Base-by-base conservation (phyloP, 805 yeast genomes). In the Yarrowia porcina region DNA sequence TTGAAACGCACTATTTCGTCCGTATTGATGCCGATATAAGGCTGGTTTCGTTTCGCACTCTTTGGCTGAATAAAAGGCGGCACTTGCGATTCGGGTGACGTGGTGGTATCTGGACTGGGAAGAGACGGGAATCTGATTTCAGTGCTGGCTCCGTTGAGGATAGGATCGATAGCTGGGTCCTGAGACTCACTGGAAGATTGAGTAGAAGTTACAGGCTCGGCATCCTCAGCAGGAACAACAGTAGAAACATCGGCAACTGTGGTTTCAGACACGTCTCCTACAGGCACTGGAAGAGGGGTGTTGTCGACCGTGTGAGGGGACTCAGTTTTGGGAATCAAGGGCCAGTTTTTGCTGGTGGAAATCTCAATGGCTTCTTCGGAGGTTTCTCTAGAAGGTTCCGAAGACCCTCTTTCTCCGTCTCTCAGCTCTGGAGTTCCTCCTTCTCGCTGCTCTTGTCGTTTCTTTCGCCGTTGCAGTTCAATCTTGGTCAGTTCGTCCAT, bases 41-140 rank as follows among this genome's bases (percentile, higher is more conserved):
- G 59, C 4, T 27, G 33, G 23, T 11, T 33, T 32, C 33, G 5
- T 5, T 44, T 21, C 2, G 59, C 59, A 8, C 36, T 25, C 25
- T 52, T 52, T 4, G 59, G 59, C 13, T 52, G 59, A 9, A 52
- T 52, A 25, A 52, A 52, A 23, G 59, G 59, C 7, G 59, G 59
- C 1, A 52, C 44, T 4, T 35, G 59, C 5, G 28, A 23, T 12
- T 35, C 42, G 8, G 59, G 59, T 2, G 59, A 52, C 2, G 57
- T 21, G 8, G 57, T 49, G 7, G 59, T 35, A 15, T 52, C 59
- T 33, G 59, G 59, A 17, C 44, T 52, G 11, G 59, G 59, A 7
- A 52, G 44, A 5, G 59, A 52, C 13, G 59, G 44, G 13, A 52
- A 52, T 8, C 57, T 21, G 57, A 49, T 49, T 49, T 49, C 57